Evolutionary conservation across 176 grass and related monocot species (phyloP).

Genomic region (Ananas comosus): DNA sequence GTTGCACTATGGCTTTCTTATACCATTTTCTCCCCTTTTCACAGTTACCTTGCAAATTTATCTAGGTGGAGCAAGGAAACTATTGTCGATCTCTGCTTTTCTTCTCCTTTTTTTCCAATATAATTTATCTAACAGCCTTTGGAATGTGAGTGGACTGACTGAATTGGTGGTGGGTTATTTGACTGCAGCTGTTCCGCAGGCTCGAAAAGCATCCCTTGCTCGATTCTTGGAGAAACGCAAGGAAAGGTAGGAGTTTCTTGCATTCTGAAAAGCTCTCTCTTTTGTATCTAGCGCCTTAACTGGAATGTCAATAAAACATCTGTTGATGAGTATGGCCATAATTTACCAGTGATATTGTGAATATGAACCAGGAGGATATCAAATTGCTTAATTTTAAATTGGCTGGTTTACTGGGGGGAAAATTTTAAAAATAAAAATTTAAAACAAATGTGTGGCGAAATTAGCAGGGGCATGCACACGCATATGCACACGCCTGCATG

Average conservation of each 20-base stretch:
- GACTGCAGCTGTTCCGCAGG: slow-evolving; percentile 37
- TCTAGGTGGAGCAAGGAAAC: neutral
- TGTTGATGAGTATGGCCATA: no score
- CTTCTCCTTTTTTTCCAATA: neutral
- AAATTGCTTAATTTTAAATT: no score
- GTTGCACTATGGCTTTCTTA: neutral
- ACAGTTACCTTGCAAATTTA: neutral
- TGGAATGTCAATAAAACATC: no score
- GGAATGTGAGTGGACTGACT: neutral
- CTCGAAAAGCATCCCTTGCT: slow-evolving; percentile 46
- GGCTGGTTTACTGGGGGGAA: no score
- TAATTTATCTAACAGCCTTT: neutral
- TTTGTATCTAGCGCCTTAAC: neutral
- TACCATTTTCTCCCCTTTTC: neutral
- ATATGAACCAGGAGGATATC: no score
- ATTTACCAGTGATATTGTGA: no score
- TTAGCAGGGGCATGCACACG: no score
- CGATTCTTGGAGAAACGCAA: slow-evolving; percentile 63
- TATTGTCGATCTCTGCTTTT: neutral
- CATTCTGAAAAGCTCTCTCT: neutral
- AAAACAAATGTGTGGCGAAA: no score
- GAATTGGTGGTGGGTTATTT: neutral
- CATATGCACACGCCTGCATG: no score
- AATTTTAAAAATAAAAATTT: no score
- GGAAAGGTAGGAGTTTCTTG: slow-evolving; percentile 36